Percentiles rank a stretch among this genome's conserved stretches.
Conservation (phyloP, 1,139 yeast genomes). For the Geotrichum candidum region DNA sequence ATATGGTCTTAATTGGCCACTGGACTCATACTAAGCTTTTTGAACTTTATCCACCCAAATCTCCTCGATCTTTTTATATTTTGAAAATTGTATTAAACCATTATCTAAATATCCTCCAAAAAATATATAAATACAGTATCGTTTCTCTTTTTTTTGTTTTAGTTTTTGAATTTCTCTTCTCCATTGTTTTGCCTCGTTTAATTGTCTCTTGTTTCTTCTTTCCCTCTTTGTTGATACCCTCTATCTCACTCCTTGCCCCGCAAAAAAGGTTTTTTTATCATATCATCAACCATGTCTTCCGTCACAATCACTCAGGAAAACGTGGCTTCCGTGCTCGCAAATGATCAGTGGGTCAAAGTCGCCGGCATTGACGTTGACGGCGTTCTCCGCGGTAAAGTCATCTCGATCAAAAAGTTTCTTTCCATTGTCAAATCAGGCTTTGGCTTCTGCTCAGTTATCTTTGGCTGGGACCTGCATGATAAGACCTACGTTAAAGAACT, state of each 20-base stretch:
- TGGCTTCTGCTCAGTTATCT: slow-evolving; percentile 36
- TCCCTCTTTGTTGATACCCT: neutral
- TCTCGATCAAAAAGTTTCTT: slow-evolving; percentile 31
- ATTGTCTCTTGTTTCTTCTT: neutral
- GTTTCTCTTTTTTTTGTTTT: neutral
- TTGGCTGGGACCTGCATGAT: slow-evolving; percentile 39
- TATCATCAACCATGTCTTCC: neutral
- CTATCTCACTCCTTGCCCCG: neutral
- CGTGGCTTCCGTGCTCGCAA: slow-evolving; percentile 14
- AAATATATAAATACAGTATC: too few relatives aligned
- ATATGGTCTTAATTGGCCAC: too few relatives aligned
- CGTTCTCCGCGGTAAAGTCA: slow-evolving; percentile 35
- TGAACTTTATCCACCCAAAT: too few relatives aligned
- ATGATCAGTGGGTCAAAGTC: slow-evolving; percentile 31
- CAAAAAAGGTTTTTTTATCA: neutral
- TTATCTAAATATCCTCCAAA: too few relatives aligned
- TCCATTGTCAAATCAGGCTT: slow-evolving; percentile 30
- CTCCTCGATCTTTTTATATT: too few relatives aligned
- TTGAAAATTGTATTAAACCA: too few relatives aligned
- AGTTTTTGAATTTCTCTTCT: neutral
- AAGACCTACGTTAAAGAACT: slow-evolving; percentile 29
- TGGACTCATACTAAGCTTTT: too few relatives aligned
- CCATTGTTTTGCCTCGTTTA: neutral
- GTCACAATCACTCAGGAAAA: slow-evolving; percentile 4
- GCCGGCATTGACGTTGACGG: slow-evolving; percentile 39